Evolutionary conservation across 306 rosid genomes (phyloP), one percentile per base, ranked within the genome.

Genomic region (Pyrus betulifolia): DNA sequence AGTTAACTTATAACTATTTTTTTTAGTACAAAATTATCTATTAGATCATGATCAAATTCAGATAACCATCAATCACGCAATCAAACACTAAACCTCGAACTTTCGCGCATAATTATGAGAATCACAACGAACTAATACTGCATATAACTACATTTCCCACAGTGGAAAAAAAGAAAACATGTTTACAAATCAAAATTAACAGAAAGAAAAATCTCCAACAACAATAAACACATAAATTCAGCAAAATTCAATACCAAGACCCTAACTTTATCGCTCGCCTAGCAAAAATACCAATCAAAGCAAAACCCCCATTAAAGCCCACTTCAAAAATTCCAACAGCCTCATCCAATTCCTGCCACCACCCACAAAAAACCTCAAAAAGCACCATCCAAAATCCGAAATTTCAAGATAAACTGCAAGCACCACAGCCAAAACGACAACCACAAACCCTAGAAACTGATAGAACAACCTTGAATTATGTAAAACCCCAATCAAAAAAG

Each of bases 311-410:
- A 75, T 42, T 57, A 76, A 42, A 42, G 69, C 75, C 76, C 70
- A 30, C 66, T 55, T 4, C 42, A 73, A 44, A 72, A 72, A 55
- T 52, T 49, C 49, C 28, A 72, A 35, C 31, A 68, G 5, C 42
- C 79, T 67, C 58, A 78, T 75, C 79, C 72, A 80, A 74, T 73
- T 74, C 64, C 78, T 54, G 25, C 46, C 23, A 38, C 38, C 64
- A 77, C 66, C 74, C 65, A 60, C 22, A 21, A 17, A 30, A 81
- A 18, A 46, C 80, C 52, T n/a, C 65, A 11, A 65, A 64, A 19
- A 35, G 8, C 59, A 73, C 74, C 40, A 25, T 44, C 30, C 19
- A 30, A 15, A 70, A 60, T 25, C 13, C 28, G 52, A 54, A 62
- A 57, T 8, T 5, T 21, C 11, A 72, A 2, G 2, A 67, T 8